These are phyloP conservation scores for Ophiostoma perfectum DNA, from an alignment of 2,329 filamentous ascomycete species.

Conservation along the genomic window DNA sequence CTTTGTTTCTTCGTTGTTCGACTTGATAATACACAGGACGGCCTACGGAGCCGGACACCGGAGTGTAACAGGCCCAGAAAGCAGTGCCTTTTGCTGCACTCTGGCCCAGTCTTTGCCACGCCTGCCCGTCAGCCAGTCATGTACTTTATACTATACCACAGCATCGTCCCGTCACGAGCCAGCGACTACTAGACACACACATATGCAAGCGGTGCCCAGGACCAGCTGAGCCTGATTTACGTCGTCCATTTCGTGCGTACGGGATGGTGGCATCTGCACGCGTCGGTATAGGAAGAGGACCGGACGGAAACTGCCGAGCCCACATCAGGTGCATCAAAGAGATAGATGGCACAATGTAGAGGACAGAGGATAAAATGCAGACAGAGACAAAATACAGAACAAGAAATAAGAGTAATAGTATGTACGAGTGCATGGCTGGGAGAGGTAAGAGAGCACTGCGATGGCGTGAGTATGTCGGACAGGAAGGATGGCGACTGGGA, in stretches of 20 bases:
- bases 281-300: not conserved
- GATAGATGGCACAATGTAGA: not conserved
- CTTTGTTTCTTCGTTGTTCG: too few species aligned
- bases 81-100: not conserved
- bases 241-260: not conserved
- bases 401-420: not conserved
- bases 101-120: not conserved
- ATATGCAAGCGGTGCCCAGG: not conserved
- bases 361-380: not conserved
- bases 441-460: not conserved
- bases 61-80: not conserved
- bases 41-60: slow-evolving; percentile 5
- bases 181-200: not conserved
- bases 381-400: not conserved
- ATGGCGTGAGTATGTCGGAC: not conserved
- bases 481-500: slow-evolving; percentile 7
- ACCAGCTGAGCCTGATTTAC: not conserved
- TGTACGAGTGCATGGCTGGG: not conserved
- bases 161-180: too few species aligned
- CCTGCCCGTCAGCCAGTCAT: not conserved
- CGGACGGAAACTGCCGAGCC: slow-evolving; percentile 5
- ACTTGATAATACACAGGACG: not conserved
- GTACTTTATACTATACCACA: not conserved
- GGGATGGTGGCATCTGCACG: not conserved
- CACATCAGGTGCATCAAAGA: not conserved